A percentile compares a stretch with the other conserved stretches of the same genome.
phyloP scores from a whole-genome alignment of 2,329 filamentous ascomycete species.

The Thielaviopsis punctulata region DNA sequence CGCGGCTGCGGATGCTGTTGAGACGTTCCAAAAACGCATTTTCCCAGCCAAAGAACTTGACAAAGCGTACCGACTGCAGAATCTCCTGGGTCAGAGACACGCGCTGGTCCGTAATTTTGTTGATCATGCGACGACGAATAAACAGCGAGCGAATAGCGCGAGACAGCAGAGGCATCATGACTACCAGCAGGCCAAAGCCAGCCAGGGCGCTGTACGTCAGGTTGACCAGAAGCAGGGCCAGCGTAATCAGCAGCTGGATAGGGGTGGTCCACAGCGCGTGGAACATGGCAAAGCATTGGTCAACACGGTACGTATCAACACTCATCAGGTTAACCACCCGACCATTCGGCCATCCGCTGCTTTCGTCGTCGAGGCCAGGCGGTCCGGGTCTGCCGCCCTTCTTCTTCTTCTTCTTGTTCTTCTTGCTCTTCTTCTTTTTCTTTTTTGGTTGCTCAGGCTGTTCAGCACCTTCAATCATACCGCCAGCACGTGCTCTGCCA shows the following conservation, averaged over 20 bases:
- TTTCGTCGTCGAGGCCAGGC: conserved; percentile 44
- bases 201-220: conserved; percentile 78
- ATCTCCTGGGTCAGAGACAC: conserved; percentile 89
- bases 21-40: conserved; percentile 66
- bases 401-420: conserved; percentile 23
- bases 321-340: conserved; percentile 88
- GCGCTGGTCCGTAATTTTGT: conserved; percentile 83
- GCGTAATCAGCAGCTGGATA: conserved; percentile 57
- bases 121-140: conserved; percentile 59
- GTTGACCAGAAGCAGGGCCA: conserved; percentile 70
- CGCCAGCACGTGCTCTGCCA: conserved; percentile 72
- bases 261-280: conserved; percentile 85
- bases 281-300: conserved; percentile 75
- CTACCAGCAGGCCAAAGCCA: conserved; percentile 65
- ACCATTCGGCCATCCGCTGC: conserved; percentile 79
- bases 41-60: conserved; percentile 96
- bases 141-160: conserved; percentile 63
- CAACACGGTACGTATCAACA: conserved; percentile 82
- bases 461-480: conserved; percentile 30
- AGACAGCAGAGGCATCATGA: conserved; percentile 64
- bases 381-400: conserved; percentile 24
- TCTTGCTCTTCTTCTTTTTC: conserved; percentile 24
- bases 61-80: conserved; percentile 74
- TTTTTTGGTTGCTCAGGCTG: conserved; percentile 17
- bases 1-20: conserved; percentile 52